Evolutionary conservation across 371 early-diverging fungal genomes (phyloP).

Genomic region (Apophysomyces trapeziformis): DNA sequence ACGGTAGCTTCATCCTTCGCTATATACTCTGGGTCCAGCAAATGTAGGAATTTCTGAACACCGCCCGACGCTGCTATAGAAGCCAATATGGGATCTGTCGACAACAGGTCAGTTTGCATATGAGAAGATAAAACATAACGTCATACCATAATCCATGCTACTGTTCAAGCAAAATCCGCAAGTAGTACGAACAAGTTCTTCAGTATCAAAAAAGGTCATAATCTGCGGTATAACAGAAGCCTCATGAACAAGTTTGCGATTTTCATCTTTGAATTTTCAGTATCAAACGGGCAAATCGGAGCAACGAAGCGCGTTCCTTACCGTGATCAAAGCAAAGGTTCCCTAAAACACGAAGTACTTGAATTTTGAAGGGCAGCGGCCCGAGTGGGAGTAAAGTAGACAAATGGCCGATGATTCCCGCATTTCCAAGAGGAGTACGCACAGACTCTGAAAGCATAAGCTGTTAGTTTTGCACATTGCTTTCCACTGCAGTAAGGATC

Average conservation of each 20-base stretch:
- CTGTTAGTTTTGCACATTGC: neutral
- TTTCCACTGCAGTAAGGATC: neutral
- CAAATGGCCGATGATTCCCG: slow-evolving; percentile 40
- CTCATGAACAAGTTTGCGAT: slow-evolving; percentile 66
- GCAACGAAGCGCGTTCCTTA: slow-evolving; percentile 28
- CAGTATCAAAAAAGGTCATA: slow-evolving; percentile 39
- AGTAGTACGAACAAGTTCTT: slow-evolving; percentile 54
- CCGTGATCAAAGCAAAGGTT: slow-evolving; percentile 84
- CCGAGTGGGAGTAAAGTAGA: slow-evolving; percentile 34
- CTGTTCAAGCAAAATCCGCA: slow-evolving; percentile 77
- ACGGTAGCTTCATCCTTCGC: slow-evolving; percentile 41
- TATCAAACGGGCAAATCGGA: neutral
- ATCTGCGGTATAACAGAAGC: slow-evolving; percentile 51
- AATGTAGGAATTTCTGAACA: slow-evolving; percentile 34
- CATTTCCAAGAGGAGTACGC: slow-evolving; percentile 54
- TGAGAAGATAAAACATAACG: neutral
- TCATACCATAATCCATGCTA: slow-evolving; percentile 76
- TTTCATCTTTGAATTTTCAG: slow-evolving; percentile 52
- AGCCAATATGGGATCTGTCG: slow-evolving; percentile 49
- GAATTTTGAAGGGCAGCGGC: slow-evolving; percentile 48
- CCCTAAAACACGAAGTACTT: slow-evolving; percentile 73
- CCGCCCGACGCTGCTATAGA: slow-evolving; percentile 45
- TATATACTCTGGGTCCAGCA: slow-evolving; percentile 42
- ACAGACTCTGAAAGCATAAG: slow-evolving; percentile 42
- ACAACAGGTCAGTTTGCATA: neutral